Base-by-base conservation (phyloP, 2,329 filamentous ascomycete genomes). In the Exophiala calicioides region DNA sequence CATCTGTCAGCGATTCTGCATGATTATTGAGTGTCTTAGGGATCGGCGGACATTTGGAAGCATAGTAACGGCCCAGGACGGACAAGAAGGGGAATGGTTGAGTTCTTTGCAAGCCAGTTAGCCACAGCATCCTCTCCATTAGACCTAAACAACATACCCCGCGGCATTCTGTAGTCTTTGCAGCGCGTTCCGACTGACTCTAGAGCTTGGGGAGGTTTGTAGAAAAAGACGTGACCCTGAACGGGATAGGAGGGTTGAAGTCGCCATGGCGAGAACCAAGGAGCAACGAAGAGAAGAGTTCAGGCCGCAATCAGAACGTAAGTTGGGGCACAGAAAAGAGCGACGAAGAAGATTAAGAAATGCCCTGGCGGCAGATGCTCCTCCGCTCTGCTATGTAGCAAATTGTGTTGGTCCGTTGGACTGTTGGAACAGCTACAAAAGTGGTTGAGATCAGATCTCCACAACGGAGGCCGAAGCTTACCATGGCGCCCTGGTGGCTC, bases 1-100 rank as follows among this genome's bases (percentile, higher is more conserved):
- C 43, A 45, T 53, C 31, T 55, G 53, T 50, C 50, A 57, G 37
- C 31, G 41, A 50, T 53, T 45, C 51, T 51, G 40, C 40, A 36
- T 40, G 38, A 31, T 34, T 27, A 44, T 26, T 47, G 13, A 24
- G 40, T 19, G 29, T 50, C 43, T 40, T 16, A 5, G 15, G 33
- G 21, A 27, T 32, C 6, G 24, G 60, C 76, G 65, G 73, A 84
- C 81, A 81, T 74, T 84, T 84, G 48, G 80, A 83, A 66, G 81
- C 81, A 78, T 85, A 85, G 71, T 78, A 84, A 68, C 81, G 73
- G 58, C 79, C 75, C 59, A 85, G 74, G 52, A 81, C 80, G 44
- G 79, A 76, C 56, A 82, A 68, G 32, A 76, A 74, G 43, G 79
- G 78, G 62, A 70, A 48, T 12, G 47, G 32, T 29, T 45, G 44